Evolutionary conservation across 495 filamentous ascomycete species (phyloP).

Genomic region (Aspergillus heteromorphus): DNA sequence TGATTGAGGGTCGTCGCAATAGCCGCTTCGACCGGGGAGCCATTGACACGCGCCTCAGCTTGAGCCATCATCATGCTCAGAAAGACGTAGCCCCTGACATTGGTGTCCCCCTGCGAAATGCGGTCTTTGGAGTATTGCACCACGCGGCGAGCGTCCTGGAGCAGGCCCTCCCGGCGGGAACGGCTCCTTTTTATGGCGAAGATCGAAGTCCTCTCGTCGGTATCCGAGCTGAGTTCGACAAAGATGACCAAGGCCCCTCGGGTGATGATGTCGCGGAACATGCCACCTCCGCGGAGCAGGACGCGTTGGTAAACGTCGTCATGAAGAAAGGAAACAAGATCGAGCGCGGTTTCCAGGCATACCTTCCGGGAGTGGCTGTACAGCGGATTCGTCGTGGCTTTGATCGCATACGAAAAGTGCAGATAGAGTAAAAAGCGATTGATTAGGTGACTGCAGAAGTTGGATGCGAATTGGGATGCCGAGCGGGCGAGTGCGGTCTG

Average conservation of each 20-base stretch:
- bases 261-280: conserved; percentile 44
- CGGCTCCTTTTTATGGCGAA: conserved; percentile 22
- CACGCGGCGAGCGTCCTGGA: conserved; percentile 28
- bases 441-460: conserved; percentile 31
- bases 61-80: conserved; percentile 40
- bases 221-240: conserved; percentile 33
- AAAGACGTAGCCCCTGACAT: conserved; percentile 45
- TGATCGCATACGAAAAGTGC: conserved; percentile 41
- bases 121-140: conserved; percentile 31
- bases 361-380: conserved; percentile 46
- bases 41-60: conserved; percentile 28
- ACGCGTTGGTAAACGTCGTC: conserved; percentile 36
- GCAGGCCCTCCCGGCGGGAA: conserved; percentile 25
- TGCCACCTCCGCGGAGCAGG: conserved; percentile 37
- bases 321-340: conserved; percentile 36
- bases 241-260: conserved; percentile 28
- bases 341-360: conserved; percentile 36
- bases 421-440: conserved; percentile 44
- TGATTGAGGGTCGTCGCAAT: conserved; percentile 21
- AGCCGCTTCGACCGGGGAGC: conserved; percentile 14
- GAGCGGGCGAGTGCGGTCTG: background rate
- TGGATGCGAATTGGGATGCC: conserved; percentile 17
- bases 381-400: conserved; percentile 37
- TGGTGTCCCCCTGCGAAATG: conserved; percentile 44
- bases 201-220: conserved; percentile 15